phyloP scores from a whole-genome alignment of 257 asterid species.

The Ehretia macrophylla region DNA sequence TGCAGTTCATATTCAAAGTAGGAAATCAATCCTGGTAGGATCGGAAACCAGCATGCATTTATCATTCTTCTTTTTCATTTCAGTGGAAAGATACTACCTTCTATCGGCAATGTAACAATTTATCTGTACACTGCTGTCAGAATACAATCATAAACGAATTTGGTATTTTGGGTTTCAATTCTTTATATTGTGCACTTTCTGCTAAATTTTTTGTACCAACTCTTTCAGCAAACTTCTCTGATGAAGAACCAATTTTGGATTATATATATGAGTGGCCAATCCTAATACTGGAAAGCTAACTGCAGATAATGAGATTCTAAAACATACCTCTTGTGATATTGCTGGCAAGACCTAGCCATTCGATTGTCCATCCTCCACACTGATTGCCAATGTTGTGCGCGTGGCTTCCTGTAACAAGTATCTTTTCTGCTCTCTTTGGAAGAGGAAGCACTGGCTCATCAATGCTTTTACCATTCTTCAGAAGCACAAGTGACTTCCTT shows the following conservation, averaged over 20 bases:
- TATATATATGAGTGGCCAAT: neutral
- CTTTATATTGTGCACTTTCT: too few relatives aligned
- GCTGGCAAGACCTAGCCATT: constrained; percentile 20
- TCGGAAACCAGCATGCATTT: too few relatives aligned
- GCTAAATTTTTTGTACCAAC: too few relatives aligned
- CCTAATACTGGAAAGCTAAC: neutral
- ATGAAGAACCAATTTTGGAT: neutral
- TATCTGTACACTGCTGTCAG: too few relatives aligned
- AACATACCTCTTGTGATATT: constrained; percentile 9
- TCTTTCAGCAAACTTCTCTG: neutral
- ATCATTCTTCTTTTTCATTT: too few relatives aligned
- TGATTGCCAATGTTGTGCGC: constrained; percentile 24
- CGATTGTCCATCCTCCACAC: constrained; percentile 31
- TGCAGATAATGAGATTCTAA: neutral
- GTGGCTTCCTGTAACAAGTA: constrained; percentile 28
- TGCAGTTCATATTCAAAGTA: too few relatives aligned
- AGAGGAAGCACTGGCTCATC: constrained; percentile 23
- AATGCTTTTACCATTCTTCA: constrained; percentile 12
- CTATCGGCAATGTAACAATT: too few relatives aligned
- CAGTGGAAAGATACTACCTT: too few relatives aligned
- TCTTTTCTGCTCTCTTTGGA: constrained; percentile 19
- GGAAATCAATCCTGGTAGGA: too few relatives aligned
- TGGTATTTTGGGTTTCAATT: too few relatives aligned
- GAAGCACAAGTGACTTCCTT: constrained; percentile 30
- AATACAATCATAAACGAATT: too few relatives aligned